Evolutionary conservation across 495 filamentous ascomycete genomes (phyloP).

Genomic region (Aspergillus nanangensis): DNA sequence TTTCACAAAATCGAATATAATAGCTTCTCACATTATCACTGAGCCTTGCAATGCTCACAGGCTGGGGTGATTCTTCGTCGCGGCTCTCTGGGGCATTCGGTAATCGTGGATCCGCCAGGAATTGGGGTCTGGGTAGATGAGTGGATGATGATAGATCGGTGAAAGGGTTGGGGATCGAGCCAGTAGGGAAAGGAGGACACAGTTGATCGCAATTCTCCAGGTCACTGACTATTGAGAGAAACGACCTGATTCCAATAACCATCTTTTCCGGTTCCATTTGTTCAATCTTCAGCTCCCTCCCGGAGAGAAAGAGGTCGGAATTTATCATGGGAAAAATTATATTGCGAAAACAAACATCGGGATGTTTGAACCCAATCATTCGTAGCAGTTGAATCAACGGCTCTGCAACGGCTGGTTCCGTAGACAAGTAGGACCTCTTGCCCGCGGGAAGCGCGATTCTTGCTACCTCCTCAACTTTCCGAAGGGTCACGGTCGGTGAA

Average conservation of each 20-base stretch:
- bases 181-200: conserved; percentile 74
- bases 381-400: conserved; percentile 90
- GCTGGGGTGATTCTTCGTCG: conserved; percentile 45
- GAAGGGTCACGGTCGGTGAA: conserved; percentile 57
- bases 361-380: conserved; percentile 91
- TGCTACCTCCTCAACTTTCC: conserved; percentile 83
- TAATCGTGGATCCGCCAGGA: conserved; percentile 32
- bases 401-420: conserved; percentile 76
- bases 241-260: conserved; percentile 91
- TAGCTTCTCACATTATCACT: conserved; percentile 74
- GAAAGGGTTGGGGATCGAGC: conserved; percentile 42
- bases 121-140: conserved; percentile 34
- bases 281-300: conserved; percentile 80
- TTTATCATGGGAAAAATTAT: conserved; percentile 95
- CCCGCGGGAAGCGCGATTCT: conserved; percentile 74
- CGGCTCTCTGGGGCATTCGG: conserved; percentile 31
- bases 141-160: conserved; percentile 30
- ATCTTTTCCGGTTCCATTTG: conserved; percentile 94
- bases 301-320: conserved; percentile 72
- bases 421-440: conserved; percentile 71
- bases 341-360: conserved; percentile 84
- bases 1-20: conserved; percentile 87
- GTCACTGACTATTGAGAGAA: conserved; percentile 87
- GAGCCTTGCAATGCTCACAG: conserved; percentile 69
- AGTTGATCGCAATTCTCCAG: conserved; percentile 80